These are phyloP conservation scores for Coemansia sp. DNA, from an alignment of 192 early-diverging fungal genomes.

Conservation along the genomic window DNA sequence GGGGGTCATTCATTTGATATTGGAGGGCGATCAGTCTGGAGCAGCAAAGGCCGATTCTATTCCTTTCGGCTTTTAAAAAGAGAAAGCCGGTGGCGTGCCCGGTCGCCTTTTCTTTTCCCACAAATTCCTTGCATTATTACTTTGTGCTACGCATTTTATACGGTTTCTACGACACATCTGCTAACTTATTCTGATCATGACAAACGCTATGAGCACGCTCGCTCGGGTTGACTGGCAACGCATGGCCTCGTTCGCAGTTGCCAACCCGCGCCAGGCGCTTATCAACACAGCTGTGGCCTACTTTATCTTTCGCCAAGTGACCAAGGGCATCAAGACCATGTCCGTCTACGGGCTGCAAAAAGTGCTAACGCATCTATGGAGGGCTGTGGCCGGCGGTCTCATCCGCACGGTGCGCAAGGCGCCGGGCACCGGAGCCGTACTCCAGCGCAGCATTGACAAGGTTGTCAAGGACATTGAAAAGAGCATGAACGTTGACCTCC, in stretches of 20 bases:
- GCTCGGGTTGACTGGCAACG: conserved; percentile 47
- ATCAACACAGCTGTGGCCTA: conserved; percentile 45
- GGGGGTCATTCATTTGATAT: not conserved
- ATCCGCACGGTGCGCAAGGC: conserved; percentile 41
- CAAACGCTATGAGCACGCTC: conserved; percentile 49
- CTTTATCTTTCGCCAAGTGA: conserved; percentile 37
- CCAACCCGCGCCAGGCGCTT: conserved; percentile 47
- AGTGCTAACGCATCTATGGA: conserved; percentile 31
- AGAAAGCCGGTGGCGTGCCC: not conserved
- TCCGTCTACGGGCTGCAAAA: conserved; percentile 41
- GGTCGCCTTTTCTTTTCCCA: not conserved
- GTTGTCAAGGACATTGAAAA: conserved; percentile 77
- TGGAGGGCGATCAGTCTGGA: not conserved
- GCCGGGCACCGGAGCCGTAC: conserved; percentile 60
- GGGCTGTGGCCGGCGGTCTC: conserved; percentile 22
- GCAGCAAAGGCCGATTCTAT: not conserved
- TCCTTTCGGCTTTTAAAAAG: too few species aligned
- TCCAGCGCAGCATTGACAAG: conserved; percentile 79
- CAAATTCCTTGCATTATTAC: not conserved
- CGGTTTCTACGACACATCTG: not conserved
- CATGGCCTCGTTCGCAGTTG: conserved; percentile 29
- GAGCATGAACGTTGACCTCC: conserved; percentile 65
- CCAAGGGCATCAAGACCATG: conserved; percentile 24
- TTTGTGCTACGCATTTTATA: conserved; percentile 1
- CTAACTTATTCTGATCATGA: conserved; percentile 17